Evolutionary conservation across 805 yeast species (phyloP), one percentile per base, ranked within the genome.

Genomic region (Teunomyces gatunensis): DNA sequence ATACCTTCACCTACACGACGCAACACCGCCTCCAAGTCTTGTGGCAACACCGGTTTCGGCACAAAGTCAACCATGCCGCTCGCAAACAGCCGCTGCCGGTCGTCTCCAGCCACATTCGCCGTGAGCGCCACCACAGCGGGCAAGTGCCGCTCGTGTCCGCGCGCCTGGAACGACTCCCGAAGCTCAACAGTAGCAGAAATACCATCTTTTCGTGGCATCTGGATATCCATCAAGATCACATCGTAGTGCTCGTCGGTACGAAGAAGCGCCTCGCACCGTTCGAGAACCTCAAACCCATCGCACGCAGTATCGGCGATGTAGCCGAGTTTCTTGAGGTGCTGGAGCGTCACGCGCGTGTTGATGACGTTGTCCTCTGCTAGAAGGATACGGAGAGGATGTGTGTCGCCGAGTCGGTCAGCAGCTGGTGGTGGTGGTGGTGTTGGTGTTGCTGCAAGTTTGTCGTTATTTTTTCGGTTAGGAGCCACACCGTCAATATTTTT

Each of bases 181-280:
- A 77, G 56, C 46, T 74, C 78, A 7, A 59, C 59, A 0, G 80
- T 70, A 1, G 81, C 73, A 4, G 74, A 70, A n/a, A 79, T 69
- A 1, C 87, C 87, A 57, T 82, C 87, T 50, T 77, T 70, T 13
- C 73, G 62, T 6, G 83, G 81, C 73, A 80, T 71, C 43, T 80
- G 82, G 18, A 76, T 71, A 56, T 82, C 86, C 77, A 82, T 75
- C 34, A 82, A 64, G 15, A 82, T 73, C 33, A 78, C 69, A 52
- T 80, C 81, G 57, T 80, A 81, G 45, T 58, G 61, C 12, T 61
- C 55, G 1, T 56, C 56, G 15, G 58, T 49, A 3, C 64, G 48
- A 37, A 61, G 58, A 25, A 54, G 42, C 9, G 42, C 60, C 48
- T 69, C 64, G 48, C 68, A 63, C 51, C 56, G 67, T 23, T 68